Evolutionary conservation across 805 yeast species (phyloP).

Genomic region (Ogataea methanolica): DNA sequence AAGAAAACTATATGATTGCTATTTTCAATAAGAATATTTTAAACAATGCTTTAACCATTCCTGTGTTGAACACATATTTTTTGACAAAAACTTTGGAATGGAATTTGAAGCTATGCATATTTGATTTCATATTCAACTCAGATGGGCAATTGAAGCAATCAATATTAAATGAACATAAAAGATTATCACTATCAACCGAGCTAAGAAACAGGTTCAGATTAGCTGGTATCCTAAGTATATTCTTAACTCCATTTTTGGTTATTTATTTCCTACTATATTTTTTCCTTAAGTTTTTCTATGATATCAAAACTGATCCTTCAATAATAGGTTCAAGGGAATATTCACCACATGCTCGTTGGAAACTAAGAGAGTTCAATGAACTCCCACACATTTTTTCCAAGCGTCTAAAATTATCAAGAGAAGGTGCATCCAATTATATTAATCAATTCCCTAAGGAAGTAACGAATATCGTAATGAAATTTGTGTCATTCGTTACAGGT

Average conservation of each 20-base stretch:
- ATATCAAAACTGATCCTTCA: slow-evolving; percentile 84
- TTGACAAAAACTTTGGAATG: slow-evolving; percentile 89
- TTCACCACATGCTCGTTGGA: slow-evolving; percentile 95
- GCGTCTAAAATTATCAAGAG: slow-evolving; percentile 71
- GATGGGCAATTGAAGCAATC: slow-evolving; percentile 75
- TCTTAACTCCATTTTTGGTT: slow-evolving; percentile 82
- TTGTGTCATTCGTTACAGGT: slow-evolving; percentile 74
- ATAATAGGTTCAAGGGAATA: slow-evolving; percentile 79
- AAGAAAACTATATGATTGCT: slow-evolving; percentile 91
- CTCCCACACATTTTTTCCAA: slow-evolving; percentile 82
- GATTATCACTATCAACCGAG: slow-evolving; percentile 63
- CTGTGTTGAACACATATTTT: slow-evolving; percentile 27
- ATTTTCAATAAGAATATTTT: slow-evolving; percentile 74
- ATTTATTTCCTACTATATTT: slow-evolving; percentile 76
- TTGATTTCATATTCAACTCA: slow-evolving; percentile 79
- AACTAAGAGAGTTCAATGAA: slow-evolving; percentile 89
- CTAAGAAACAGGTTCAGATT: slow-evolving; percentile 74
- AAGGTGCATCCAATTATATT: slow-evolving; percentile 76
- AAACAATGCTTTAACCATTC: slow-evolving; percentile 53
- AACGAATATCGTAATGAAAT: slow-evolving; percentile 49
- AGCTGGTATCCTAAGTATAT: slow-evolving; percentile 80
- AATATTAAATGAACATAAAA: slow-evolving; percentile 65
- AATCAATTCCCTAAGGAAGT: slow-evolving; percentile 89
- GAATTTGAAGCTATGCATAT: slow-evolving; percentile 84
- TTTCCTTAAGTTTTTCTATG: slow-evolving; percentile 89